phyloP scores from a whole-genome alignment of 2,329 filamentous ascomycete species.

The Capronia epimyces region DNA sequence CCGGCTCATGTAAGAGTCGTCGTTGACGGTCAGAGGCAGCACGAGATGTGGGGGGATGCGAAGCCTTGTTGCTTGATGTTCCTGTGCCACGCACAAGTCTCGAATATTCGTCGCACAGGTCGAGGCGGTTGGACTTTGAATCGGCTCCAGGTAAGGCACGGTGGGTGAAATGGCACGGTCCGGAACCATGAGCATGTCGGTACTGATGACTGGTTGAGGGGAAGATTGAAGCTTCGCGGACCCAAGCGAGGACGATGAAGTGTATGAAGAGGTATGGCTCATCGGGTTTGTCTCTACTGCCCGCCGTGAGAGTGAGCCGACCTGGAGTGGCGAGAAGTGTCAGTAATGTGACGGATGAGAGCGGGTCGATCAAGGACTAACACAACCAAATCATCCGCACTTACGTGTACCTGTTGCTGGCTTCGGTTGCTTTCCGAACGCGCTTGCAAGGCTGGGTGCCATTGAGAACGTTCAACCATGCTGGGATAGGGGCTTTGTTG shows the following conservation, averaged over 20 bases:
- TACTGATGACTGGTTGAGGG: background rate
- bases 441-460: conserved; percentile 19
- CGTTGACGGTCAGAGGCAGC: conserved; percentile 16
- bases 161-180: background rate
- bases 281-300: background rate
- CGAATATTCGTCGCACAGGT: conserved; percentile 2
- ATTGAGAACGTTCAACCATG: conserved; percentile 11
- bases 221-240: background rate
- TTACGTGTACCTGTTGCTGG: background rate
- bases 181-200: background rate
- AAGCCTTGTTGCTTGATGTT: conserved; percentile 11
- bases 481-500: background rate
- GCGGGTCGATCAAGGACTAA: no score
- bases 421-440: conserved; percentile 2
- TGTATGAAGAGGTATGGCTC: background rate
- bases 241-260: background rate
- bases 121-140: background rate
- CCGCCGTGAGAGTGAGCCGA: background rate
- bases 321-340: background rate
- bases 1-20: conserved; percentile 22
- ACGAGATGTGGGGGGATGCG: conserved; percentile 20
- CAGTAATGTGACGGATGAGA: background rate
- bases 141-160: conserved; percentile 9
- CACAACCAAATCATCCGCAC: background rate
- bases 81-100: conserved; percentile 20